Evolutionary conservation across 495 filamentous ascomycete species (phyloP).

Genomic region (Daldinia childiae): DNA sequence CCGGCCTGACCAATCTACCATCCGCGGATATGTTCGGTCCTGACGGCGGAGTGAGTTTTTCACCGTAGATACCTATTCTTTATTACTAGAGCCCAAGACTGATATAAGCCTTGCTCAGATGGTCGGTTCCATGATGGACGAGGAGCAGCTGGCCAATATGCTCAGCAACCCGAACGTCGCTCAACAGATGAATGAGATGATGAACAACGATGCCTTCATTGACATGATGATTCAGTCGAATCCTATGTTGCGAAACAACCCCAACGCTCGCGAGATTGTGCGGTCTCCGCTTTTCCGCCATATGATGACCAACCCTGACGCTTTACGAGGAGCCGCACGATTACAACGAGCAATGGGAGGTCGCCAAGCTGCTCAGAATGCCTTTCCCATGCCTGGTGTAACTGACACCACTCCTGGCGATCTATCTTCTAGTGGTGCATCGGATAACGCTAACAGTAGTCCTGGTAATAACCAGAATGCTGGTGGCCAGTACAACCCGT

Average conservation of each 20-base stretch:
- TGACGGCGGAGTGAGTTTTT: slow-evolving; percentile 87
- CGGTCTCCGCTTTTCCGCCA: slow-evolving; percentile 85
- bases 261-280: slow-evolving; percentile 82
- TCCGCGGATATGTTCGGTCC: slow-evolving; percentile 91
- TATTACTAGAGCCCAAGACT: slow-evolving; percentile 28
- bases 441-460: slow-evolving; percentile 38
- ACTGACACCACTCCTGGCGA: slow-evolving; percentile 74
- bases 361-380: slow-evolving; percentile 49
- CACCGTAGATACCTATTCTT: background rate
- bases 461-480: slow-evolving; percentile 23
- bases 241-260: slow-evolving; percentile 86
- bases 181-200: slow-evolving; percentile 87
- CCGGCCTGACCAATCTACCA: slow-evolving; percentile 89
- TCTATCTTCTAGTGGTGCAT: slow-evolving; percentile 37
- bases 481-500: slow-evolving; percentile 51
- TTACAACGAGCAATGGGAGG: slow-evolving; percentile 79
- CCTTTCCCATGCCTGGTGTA: slow-evolving; percentile 89
- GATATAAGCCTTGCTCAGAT: slow-evolving; percentile 67
- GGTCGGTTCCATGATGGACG: slow-evolving; percentile 79
- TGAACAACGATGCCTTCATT: slow-evolving; percentile 90
- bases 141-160: slow-evolving; percentile 83
- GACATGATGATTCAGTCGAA: slow-evolving; percentile 92
- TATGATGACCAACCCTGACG: slow-evolving; percentile 95
- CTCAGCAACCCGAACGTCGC: slow-evolving; percentile 86
- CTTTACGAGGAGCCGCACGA: slow-evolving; percentile 78